Conservation (phyloP, 495 filamentous ascomycete species). For the Chlorociboria aeruginascens region DNA sequence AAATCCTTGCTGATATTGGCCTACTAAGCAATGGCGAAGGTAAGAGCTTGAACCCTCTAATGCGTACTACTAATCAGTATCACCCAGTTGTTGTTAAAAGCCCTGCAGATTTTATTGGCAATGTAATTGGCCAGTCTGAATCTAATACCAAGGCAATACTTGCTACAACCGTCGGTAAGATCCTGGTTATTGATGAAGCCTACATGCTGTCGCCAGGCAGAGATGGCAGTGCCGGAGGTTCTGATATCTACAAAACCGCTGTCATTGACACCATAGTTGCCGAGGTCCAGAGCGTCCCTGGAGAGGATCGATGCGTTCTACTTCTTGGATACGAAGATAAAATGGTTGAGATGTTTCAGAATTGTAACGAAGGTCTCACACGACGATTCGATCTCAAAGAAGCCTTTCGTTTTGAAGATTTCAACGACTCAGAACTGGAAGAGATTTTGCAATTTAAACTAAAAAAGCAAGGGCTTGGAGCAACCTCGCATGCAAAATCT, state of each 20-base stretch:
- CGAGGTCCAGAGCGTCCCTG: constrained; percentile 64
- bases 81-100: not conserved
- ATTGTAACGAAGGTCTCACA: constrained; percentile 63
- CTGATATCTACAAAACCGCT: constrained; percentile 49
- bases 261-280: constrained; percentile 74
- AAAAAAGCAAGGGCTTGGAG: constrained; percentile 29
- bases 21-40: constrained; percentile 51
- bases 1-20: constrained; percentile 49
- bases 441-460: constrained; percentile 48
- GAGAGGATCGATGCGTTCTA: constrained; percentile 68
- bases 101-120: constrained; percentile 16
- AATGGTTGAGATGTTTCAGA: constrained; percentile 69
- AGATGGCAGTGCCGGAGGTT: constrained; percentile 10
- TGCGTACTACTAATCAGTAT: not conserved
- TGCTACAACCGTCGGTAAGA: not conserved
- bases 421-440: constrained; percentile 42
- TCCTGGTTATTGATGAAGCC: not conserved
- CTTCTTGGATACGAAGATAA: constrained; percentile 68
- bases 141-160: not conserved
- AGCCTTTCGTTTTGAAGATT: constrained; percentile 64
- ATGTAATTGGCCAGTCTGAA: not conserved
- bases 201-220: constrained; percentile 38
- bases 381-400: constrained; percentile 54
- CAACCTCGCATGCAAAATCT: constrained; percentile 27
- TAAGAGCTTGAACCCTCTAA: constrained; percentile 18